Evolutionary conservation across 2,329 filamentous ascomycete genomes (phyloP).

Genomic region (Stachybotrys chlorohalonatus): DNA sequence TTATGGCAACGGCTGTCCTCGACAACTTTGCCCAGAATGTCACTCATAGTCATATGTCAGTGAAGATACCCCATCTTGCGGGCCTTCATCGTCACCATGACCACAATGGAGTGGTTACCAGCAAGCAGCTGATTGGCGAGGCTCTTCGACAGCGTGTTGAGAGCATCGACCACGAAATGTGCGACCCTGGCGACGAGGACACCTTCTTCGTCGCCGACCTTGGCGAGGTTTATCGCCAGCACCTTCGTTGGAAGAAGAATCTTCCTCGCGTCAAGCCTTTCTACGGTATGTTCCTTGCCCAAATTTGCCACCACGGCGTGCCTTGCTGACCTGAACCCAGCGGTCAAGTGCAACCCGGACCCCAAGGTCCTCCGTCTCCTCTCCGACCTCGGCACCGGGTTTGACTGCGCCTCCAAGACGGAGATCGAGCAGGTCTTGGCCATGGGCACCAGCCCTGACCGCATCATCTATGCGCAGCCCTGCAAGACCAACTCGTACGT

Average conservation of each 20-base stretch:
- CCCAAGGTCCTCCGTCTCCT: slow-evolving; percentile 81
- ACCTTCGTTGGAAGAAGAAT: slow-evolving; percentile 95
- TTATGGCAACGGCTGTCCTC: slow-evolving; percentile 54
- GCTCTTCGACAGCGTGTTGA: slow-evolving; percentile 80
- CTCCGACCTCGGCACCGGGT: slow-evolving; percentile 80
- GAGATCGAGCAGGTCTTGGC: slow-evolving; percentile 89
- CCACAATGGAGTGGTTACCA: slow-evolving; percentile 33
- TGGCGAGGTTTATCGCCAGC: slow-evolving; percentile 97
- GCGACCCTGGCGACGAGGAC: slow-evolving; percentile 89
- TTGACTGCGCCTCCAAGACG: slow-evolving; percentile 95
- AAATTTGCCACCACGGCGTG: background rate
- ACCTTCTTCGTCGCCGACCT: slow-evolving; percentile 98
- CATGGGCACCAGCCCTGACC: slow-evolving; percentile 73
- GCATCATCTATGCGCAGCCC: slow-evolving; percentile 97
- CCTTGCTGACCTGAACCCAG: slow-evolving; percentile 32
- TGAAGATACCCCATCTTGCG: slow-evolving; percentile 33
- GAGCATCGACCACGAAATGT: slow-evolving; percentile 76
- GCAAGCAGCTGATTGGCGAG: slow-evolving; percentile 78
- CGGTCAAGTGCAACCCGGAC: slow-evolving; percentile 98
- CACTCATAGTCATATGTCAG: slow-evolving; percentile 37
- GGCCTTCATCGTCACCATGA: slow-evolving; percentile 19
- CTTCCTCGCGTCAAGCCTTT: slow-evolving; percentile 89
- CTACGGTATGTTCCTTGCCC: slow-evolving; percentile 56
- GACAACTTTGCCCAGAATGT: slow-evolving; percentile 42
- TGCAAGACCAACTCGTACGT: slow-evolving; percentile 99